Base-by-base conservation (phyloP, 1,284 basidiomycete species). In the Cystobasidiaceae sp. region DNA sequence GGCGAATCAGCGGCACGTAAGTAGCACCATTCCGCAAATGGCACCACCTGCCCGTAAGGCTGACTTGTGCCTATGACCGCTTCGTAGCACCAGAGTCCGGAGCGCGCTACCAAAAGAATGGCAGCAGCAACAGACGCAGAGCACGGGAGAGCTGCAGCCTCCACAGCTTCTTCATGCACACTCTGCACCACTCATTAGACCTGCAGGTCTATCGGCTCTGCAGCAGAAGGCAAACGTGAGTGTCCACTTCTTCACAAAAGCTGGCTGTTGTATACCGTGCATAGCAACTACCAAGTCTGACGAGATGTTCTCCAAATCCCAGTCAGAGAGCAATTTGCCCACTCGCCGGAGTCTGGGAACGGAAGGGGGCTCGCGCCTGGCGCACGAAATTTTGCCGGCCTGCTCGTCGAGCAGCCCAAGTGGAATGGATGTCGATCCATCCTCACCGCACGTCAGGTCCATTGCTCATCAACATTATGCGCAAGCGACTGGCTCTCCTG, bases 171-270 rank as follows among this genome's bases (percentile, higher is more conserved):
- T 34, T 6, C 61, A 64, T 49, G 51, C 61, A 30, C 61, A 46
- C 49, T 54, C 49, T 64, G 61, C 61, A 4, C 61, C 61, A 19
- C 28, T 64, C n/a, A 52, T 64, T 21, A 64, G 49, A 30, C 52
- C 52, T 30, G 41, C 44, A 17, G 61, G 48, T 32, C 56, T 43
- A 43, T 43, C 51, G 11, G 28, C 41, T 17, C 21, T 64, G 61
- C 21, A 64, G 44, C 33, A 27, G 19, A 59, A 59, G 27, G 45
- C 51, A 39, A 64, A 56, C 44, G 61, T 64, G 4, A 56, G 43
- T 56, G 11, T 4, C 8, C 21, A 7, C 1, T 19, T 21, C 34
- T 52, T 4, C 54, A 9, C 50, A 11, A 52, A 32, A 13, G 6
- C 48, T 39, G 37, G n/a, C n/a, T 15, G 28, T 44, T 25, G 41